Base-by-base conservation (phyloP, 2,329 filamentous ascomycete genomes). In the Aspergillus neoniger region DNA sequence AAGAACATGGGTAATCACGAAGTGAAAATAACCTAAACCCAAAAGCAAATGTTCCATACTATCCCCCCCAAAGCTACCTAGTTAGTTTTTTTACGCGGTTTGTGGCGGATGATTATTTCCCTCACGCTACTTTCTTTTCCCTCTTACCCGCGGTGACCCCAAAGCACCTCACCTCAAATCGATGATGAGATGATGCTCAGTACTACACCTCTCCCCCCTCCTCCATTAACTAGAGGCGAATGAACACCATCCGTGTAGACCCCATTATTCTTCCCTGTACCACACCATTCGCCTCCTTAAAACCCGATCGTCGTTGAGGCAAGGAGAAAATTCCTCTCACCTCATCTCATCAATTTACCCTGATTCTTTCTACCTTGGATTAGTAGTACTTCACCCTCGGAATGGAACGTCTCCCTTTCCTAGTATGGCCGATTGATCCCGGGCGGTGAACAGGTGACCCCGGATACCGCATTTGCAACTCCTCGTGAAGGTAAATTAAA, bases 401-500 rank as follows among this genome's bases (percentile, higher is more conserved):
- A 44, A 50, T 50, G 47, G n/a, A 30, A 50, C 25, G 47, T 50
- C 25, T 23, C 21, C 17, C 41, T 44, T 23, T 14, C 32, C 32
- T 36, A 36, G 32, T 36, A 44, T 44, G 41, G 47, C 47, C 47
- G 47, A 50, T 17, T 32, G 47, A 50, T 30, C 47, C 47, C 47
- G 47, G 47, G 47, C 47, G 47, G 47, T 50, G 47, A 50, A n/a
- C 47, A 50, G 47, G 30, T 50, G 47, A 50, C 47, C 47, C 47
- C 47, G 15, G 47, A 50, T 50, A 28, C 47, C 47, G 47, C 25
- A 50, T 50, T 50, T 30, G 25, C 25, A 14, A 36, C 10, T 23
- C 47, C 25, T 50, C 47, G 47, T 50, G 47, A 32, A 50, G 47
- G 47, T 50, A 50, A 50, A 50, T 50, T 50, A 50, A 50, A 50